Conservation (phyloP, 1,284 basidiomycete species). For the Puccinia hordei region DNA sequence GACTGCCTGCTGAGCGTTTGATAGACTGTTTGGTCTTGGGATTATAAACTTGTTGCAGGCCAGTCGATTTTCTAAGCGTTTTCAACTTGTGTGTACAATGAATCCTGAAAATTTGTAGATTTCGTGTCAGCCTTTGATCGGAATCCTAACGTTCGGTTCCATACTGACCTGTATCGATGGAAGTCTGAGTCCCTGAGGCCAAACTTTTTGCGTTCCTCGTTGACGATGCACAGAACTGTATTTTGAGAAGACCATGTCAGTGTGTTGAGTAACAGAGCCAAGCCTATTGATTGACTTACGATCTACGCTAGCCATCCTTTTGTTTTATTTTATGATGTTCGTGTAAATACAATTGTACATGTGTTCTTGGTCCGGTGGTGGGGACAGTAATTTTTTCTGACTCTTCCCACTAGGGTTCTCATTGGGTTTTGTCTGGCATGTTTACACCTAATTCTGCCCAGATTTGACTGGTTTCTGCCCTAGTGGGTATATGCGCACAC, state of each 20-base stretch:
- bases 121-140: not conserved
- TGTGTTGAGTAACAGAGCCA: not conserved
- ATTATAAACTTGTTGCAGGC: constrained; percentile 21
- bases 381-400: too few relatives aligned
- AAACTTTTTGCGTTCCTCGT: constrained; percentile 37
- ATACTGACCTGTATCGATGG: constrained; percentile 23
- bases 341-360: too few relatives aligned
- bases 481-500: constrained; percentile 16
- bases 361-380: not conserved
- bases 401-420: too few relatives aligned
- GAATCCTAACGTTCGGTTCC: not conserved
- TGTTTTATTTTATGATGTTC: not conserved
- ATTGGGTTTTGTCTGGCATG: not conserved
- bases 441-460: not conserved
- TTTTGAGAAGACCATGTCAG: not conserved
- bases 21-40: constrained; percentile 13
- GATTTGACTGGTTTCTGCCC: constrained; percentile 7
- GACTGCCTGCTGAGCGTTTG: constrained; percentile 7
- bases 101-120: not conserved
- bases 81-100: constrained; percentile 34
- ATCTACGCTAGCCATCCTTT: constrained; percentile 1
- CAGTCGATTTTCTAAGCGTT: constrained; percentile 24
- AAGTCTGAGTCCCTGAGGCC: constrained; percentile 31
- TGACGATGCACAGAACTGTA: constrained; percentile 26
- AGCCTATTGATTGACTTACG: not conserved